A percentile compares a stretch with the other conserved stretches of the same genome.
Evolutionary conservation across 371 early-diverging fungal genomes (phyloP).

Genomic region (Mortierella sp.): DNA sequence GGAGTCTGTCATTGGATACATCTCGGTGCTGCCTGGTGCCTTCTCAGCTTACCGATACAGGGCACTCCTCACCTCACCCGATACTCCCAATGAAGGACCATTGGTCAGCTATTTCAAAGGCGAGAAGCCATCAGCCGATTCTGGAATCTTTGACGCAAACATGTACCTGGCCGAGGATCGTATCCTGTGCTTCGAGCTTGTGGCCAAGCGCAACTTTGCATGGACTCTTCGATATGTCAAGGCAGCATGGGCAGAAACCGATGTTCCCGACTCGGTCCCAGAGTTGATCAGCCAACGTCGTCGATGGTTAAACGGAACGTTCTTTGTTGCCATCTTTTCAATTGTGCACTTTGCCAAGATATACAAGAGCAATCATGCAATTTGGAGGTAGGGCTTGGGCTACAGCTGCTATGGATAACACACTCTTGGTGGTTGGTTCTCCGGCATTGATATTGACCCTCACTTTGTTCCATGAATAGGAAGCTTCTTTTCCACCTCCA

Average conservation of each 20-base stretch:
- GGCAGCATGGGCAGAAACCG: conserved; percentile 84
- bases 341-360: too few species aligned
- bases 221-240: conserved; percentile 78
- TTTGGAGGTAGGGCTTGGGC: too few species aligned
- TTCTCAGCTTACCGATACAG: conserved; percentile 86
- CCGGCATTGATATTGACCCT: conserved; percentile 68
- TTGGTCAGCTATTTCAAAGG: conserved; percentile 84
- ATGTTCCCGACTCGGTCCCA: conserved; percentile 81
- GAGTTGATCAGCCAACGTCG: conserved; percentile 91
- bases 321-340: conserved; percentile 80
- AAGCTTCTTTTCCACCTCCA: conserved; percentile 74
- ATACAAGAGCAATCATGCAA: too few species aligned
- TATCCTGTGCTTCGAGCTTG: conserved; percentile 88
- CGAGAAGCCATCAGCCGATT: conserved; percentile 74
- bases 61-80: conserved; percentile 80
- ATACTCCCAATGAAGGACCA: conserved; percentile 67
- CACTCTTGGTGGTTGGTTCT: too few species aligned
- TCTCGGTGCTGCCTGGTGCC: conserved; percentile 86
- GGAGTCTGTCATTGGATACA: conserved; percentile 86
- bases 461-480: conserved; percentile 68
- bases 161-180: conserved; percentile 89
- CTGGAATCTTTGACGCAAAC: conserved; percentile 75
- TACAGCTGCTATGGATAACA: too few species aligned
- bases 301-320: conserved; percentile 91
- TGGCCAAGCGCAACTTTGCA: conserved; percentile 73